These are phyloP conservation scores for Pseudogymnoascus sp. DNA, from an alignment of 2,329 filamentous ascomycete genomes.

Conservation along the genomic window DNA sequence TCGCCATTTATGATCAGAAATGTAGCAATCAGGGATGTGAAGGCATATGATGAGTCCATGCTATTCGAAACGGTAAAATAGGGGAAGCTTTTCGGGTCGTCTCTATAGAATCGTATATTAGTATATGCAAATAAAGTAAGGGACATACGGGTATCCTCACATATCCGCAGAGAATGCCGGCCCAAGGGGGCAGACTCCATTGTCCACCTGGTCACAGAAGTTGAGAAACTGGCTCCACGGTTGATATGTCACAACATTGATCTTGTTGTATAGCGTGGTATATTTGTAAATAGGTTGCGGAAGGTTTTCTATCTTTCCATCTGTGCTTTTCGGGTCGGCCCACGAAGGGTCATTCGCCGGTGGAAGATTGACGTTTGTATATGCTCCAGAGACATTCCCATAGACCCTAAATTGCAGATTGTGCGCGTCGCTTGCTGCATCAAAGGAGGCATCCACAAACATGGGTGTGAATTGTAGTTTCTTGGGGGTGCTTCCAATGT, in stretches of 20 bases:
- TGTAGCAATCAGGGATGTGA: constrained; percentile 70
- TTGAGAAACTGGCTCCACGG: constrained; percentile 48
- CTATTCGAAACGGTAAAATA: constrained; percentile 67
- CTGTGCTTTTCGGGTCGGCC: constrained; percentile 49
- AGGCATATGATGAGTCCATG: constrained; percentile 75
- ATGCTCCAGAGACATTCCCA: constrained; percentile 80
- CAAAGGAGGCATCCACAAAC: constrained; percentile 67
- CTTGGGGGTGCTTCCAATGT: constrained; percentile 47
- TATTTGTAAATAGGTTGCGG: constrained; percentile 42
- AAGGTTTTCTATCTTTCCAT: constrained; percentile 67
- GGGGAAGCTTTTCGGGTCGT: constrained; percentile 45
- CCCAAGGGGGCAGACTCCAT: constrained; percentile 62
- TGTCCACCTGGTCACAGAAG: constrained; percentile 61
- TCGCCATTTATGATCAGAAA: constrained; percentile 73
- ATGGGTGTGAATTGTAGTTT: constrained; percentile 74
- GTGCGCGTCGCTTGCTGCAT: constrained; percentile 50
- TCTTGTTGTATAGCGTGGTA: constrained; percentile 64
- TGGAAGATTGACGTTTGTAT: constrained; percentile 50
- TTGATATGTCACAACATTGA: constrained; percentile 70
- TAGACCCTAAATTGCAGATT: constrained; percentile 72
- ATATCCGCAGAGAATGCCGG: constrained; percentile 59
- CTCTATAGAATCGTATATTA: constrained; percentile 20
- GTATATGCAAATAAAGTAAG: constrained; percentile 6
- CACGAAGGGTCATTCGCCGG: constrained; percentile 50
- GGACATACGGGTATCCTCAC: constrained; percentile 28